Base-by-base conservation (phyloP, 2,329 filamentous ascomycete genomes). In the Fusarium sp. region DNA sequence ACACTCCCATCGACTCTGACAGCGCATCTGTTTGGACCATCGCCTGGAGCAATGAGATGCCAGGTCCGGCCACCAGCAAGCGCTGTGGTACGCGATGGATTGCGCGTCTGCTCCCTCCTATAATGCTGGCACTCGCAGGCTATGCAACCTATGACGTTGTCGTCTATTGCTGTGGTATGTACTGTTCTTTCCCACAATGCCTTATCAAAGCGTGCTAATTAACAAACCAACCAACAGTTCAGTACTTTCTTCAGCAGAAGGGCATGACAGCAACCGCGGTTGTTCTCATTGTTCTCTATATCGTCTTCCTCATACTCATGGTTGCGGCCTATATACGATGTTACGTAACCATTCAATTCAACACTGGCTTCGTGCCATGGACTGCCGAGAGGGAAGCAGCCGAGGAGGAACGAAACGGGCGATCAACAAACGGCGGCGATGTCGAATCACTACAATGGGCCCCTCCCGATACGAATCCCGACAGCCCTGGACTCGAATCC, bases 331-430 rank as follows among this genome's bases (percentile, higher is more conserved):
- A 97, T 79, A 76, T 92, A 22, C 91, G 94, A 68, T 79, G 94
- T 44, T 81, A 89, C 67, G 86, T 88, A 34, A 67, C 63, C 11
- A 90, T 97, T 53, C 86, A 88, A 62, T 84, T 84, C 71, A 87
- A 94, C 70, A 91, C 94, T 0, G 94, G 93, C 6, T 87, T 94
- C 57, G 85, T 94, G 1, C 90, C 92, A 0, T 86, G 91, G 14
- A 59, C 76, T 7, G 49, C 66, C 45, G 32, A 88, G 87, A 68
- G 72, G 30, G 70, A 74, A 20, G 67, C 69, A 7, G n/a, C 79
- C 83, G 58, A 78, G 72, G 72, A 76, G 65, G 48, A 71, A 55
- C 59, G 69, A 64, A 75, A 55, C 68, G 45, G 51, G 32, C 67
- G 61, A 61, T 72, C 25, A 57, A 69, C 51, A 51, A 72, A 72